Conservation (phyloP, 2,329 filamentous ascomycete species). For the Paramyrothecium roridum region DNA sequence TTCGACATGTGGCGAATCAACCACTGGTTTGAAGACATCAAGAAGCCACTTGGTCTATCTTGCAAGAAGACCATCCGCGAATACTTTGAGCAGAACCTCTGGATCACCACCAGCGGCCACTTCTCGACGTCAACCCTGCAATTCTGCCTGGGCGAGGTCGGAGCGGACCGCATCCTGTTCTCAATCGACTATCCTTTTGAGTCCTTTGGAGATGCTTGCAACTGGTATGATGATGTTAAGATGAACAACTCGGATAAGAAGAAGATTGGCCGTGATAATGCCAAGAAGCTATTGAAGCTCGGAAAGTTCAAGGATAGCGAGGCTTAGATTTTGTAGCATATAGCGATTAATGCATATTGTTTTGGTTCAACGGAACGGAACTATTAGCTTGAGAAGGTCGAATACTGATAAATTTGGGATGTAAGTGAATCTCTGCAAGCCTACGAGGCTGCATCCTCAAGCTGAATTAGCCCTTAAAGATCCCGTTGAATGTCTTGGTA, state of each 20-base stretch:
- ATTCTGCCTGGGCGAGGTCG: constrained; percentile 45
- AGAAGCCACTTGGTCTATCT: constrained; percentile 44
- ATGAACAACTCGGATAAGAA: constrained; percentile 28
- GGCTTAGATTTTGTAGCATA: neutral
- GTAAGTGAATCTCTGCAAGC: no score
- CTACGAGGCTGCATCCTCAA: no score
- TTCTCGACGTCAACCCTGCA: constrained; percentile 51
- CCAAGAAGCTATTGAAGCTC: constrained; percentile 37
- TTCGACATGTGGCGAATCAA: constrained; percentile 49
- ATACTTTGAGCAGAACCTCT: constrained; percentile 54
- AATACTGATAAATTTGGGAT: no score
- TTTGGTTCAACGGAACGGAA: no score
- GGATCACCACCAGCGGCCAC: constrained; percentile 55
- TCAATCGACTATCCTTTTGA: constrained; percentile 53
- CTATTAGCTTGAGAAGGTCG: no score
- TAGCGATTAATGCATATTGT: no score
- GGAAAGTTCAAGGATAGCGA: constrained; percentile 25
- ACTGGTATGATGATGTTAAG: constrained; percentile 35
- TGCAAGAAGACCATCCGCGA: constrained; percentile 48
- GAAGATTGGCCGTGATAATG: constrained; percentile 41
- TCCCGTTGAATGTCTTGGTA: no score
- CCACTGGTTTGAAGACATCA: constrained; percentile 54
- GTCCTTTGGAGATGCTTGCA: constrained; percentile 36
- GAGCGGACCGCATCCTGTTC: constrained; percentile 48
- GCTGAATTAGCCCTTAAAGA: no score